phyloP scores from a whole-genome alignment of 2,329 filamentous ascomycete species.

The Plectosphaerella sp. region DNA sequence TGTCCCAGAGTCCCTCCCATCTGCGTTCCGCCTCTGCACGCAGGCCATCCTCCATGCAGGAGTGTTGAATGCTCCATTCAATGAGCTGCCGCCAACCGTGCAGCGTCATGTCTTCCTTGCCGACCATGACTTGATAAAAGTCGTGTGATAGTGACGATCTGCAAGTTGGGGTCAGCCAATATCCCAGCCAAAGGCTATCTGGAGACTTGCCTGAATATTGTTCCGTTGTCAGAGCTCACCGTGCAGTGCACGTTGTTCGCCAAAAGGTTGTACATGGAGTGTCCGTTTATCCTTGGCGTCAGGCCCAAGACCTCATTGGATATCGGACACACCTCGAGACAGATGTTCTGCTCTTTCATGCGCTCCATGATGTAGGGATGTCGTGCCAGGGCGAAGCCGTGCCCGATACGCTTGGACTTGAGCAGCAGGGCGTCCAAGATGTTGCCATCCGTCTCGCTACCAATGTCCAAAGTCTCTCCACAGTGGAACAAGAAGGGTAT shows the following conservation, averaged over 20 bases:
- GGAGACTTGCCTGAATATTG: slow-evolving; percentile 57
- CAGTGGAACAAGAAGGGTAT: slow-evolving; percentile 76
- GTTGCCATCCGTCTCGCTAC: slow-evolving; percentile 61
- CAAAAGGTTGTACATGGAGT: slow-evolving; percentile 63
- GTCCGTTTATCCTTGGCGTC: slow-evolving; percentile 59
- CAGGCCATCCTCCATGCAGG: slow-evolving; percentile 45
- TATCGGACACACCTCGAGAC: slow-evolving; percentile 73
- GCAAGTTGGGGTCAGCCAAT: background rate
- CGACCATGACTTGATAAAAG: slow-evolving; percentile 73
- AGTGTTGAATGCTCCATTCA: slow-evolving; percentile 59
- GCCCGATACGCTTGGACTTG: slow-evolving; percentile 65
- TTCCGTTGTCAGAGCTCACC: slow-evolving; percentile 71
- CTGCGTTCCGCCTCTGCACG: slow-evolving; percentile 27
- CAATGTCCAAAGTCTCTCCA: slow-evolving; percentile 67
- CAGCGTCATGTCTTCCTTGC: slow-evolving; percentile 60
- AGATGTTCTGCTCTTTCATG: slow-evolving; percentile 60
- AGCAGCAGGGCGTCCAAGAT: slow-evolving; percentile 64
- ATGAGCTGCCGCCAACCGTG: slow-evolving; percentile 67
- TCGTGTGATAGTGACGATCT: slow-evolving; percentile 71
- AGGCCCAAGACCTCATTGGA: slow-evolving; percentile 73
- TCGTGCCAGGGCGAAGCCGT: slow-evolving; percentile 65
- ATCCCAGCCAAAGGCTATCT: slow-evolving; percentile 2
- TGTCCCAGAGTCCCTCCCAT: slow-evolving; percentile 54
- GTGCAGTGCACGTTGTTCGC: slow-evolving; percentile 72
- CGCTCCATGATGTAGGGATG: slow-evolving; percentile 63